phyloP scores from a whole-genome alignment of 129 eudicot genomes.

The Flaveria brownii region DNA sequence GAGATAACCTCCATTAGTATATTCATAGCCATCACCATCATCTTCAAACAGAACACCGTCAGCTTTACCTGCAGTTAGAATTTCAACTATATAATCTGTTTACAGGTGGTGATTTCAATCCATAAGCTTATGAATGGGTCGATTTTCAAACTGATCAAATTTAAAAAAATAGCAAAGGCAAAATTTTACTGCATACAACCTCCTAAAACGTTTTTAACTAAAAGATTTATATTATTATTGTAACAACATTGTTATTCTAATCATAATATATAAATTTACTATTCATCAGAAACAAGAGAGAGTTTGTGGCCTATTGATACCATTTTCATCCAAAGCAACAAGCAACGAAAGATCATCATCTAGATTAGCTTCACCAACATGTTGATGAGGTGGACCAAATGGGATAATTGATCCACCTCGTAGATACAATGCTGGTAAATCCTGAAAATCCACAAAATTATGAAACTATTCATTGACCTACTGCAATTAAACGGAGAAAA shows the following conservation, averaged over 20 bases:
- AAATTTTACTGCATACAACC: no score
- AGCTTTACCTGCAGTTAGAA: slow-evolving; percentile 69
- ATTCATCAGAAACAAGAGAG: neutral
- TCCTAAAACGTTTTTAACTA: no score
- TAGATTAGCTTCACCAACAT: slow-evolving; percentile 70
- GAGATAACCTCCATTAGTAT: slow-evolving; percentile 60
- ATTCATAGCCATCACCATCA: slow-evolving; percentile 93
- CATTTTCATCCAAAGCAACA: slow-evolving; percentile 81
- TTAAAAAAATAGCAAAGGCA: no score
- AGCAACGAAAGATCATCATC: slow-evolving; percentile 75
- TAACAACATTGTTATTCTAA: neutral
- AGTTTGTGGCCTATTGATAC: slow-evolving; percentile 39
- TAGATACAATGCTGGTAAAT: slow-evolving; percentile 78
- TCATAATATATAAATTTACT: neutral
- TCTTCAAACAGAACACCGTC: slow-evolving; percentile 90
- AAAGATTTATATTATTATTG: no score
- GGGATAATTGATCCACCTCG: slow-evolving; percentile 92
- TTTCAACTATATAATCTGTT: neutral
- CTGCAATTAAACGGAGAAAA: neutral
- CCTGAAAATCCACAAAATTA: slow-evolving; percentile 43
- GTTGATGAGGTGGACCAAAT: slow-evolving; percentile 67
- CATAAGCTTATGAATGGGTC: neutral
- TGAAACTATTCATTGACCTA: slow-evolving; percentile 7
- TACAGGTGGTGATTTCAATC: neutral
- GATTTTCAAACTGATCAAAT: no score